Percentiles rank a stretch among this genome's conserved stretches.
phyloP scores from a whole-genome alignment of 1,139 yeast genomes.

The Hyphopichia khmerensis region DNA sequence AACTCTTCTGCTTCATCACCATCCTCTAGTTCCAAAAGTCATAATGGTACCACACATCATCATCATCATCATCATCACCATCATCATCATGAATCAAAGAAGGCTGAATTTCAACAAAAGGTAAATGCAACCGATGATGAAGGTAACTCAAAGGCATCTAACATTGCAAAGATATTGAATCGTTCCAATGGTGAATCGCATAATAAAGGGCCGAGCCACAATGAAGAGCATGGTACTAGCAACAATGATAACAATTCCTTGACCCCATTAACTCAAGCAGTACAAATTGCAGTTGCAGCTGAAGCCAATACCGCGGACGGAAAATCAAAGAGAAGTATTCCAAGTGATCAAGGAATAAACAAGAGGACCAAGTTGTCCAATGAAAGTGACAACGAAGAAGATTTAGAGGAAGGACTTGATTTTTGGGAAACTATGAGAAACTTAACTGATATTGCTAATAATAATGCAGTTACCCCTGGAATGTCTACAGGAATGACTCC shows the following conservation, averaged over 20 bases:
- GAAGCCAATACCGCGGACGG: conserved; percentile 17
- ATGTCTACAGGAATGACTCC: conserved; percentile 7
- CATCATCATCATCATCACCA: conserved; percentile 32
- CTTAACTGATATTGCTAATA: conserved; percentile 35
- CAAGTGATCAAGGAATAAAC: background rate
- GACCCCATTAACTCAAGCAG: conserved; percentile 46
- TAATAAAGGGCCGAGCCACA: background rate
- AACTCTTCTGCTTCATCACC: conserved; percentile 54
- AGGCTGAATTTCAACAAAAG: background rate
- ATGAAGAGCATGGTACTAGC: background rate
- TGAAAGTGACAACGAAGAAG: conserved; percentile 18
- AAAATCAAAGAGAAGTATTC: conserved; percentile 7
- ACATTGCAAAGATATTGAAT: conserved; percentile 41
- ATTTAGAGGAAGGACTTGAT: conserved; percentile 49
- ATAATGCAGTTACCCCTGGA: conserved; percentile 11
- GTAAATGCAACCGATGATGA: background rate
- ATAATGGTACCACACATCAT: conserved; percentile 10
- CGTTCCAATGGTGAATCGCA: conserved; percentile 9
- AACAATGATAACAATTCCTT: conserved; percentile 16
- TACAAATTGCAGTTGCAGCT: conserved; percentile 40
- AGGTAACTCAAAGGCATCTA: conserved; percentile 31
- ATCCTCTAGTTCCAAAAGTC: conserved; percentile 15
- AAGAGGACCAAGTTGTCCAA: background rate
- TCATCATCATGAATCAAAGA: conserved; percentile 11
- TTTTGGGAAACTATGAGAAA: conserved; percentile 72